A percentile compares a stretch with the other conserved stretches of the same genome.
Conservation (phyloP, 192 early-diverging fungal genomes). For the Rhizophagus sp. region DNA sequence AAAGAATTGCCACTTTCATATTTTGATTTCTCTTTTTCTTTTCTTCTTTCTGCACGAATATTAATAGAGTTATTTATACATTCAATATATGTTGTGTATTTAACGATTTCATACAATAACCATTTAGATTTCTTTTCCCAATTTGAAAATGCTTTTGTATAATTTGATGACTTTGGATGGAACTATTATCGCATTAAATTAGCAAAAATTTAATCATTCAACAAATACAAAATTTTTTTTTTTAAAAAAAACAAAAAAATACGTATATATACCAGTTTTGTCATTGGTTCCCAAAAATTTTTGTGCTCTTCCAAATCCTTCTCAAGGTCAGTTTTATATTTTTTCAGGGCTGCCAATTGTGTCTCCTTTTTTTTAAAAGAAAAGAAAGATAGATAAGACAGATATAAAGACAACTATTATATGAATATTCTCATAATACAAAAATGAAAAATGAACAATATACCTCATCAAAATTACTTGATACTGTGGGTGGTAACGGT, state of each 20-base stretch:
- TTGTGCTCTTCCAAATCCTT: constrained; percentile 70
- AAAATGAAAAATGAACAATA: neutral
- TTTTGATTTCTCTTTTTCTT: constrained; percentile 17
- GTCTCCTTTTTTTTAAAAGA: constrained; percentile 20
- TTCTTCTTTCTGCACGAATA: constrained; percentile 7
- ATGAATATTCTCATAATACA: neutral
- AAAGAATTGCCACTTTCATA: neutral
- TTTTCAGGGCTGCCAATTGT: constrained; percentile 66
- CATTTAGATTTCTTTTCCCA: constrained; percentile 82
- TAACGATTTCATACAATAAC: constrained; percentile 80
- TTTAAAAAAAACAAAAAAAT: neutral
- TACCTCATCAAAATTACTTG: constrained; percentile 40
- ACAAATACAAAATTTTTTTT: too few relatives aligned
- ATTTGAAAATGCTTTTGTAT: constrained; percentile 69
- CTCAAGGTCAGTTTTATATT: constrained; percentile 63
- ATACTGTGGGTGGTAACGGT: constrained; percentile 50
- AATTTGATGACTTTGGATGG: constrained; percentile 54
- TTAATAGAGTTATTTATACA: constrained; percentile 64
- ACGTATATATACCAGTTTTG: constrained; percentile 45
- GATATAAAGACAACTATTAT: neutral
- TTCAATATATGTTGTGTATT: constrained; percentile 79
- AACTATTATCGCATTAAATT: constrained; percentile 47
- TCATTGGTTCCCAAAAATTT: constrained; percentile 56
- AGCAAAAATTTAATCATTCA: neutral
- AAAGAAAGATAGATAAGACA: neutral